Conservation (phyloP, 106 monocot genomes). For the Dendrobium huoshanense region DNA sequence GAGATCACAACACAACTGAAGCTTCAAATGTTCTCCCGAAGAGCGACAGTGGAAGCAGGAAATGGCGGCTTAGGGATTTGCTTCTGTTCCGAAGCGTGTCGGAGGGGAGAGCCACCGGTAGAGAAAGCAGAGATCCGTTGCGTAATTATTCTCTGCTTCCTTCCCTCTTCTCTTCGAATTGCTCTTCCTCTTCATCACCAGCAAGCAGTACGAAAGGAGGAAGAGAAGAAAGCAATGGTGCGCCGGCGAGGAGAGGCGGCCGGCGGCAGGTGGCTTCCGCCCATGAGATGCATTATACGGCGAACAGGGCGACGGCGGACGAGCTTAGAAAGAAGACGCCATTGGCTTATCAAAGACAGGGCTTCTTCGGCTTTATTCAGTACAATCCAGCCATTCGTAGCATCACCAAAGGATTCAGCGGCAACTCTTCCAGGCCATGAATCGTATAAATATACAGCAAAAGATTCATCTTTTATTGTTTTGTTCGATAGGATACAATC, state of each 20-base stretch:
- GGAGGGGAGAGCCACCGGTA: constrained; percentile 26
- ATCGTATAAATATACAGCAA: too few species aligned
- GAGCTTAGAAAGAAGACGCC: constrained; percentile 41
- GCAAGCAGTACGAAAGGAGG: neutral
- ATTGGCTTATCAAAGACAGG: constrained; percentile 25
- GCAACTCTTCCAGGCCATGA: neutral
- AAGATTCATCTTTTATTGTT: too few species aligned
- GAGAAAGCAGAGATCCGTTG: constrained; percentile 32
- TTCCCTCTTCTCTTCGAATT: neutral
- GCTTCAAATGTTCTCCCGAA: neutral
- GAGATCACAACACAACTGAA: neutral
- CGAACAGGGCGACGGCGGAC: constrained; percentile 18
- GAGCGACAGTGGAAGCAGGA: constrained; percentile 22
- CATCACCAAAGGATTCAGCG: constrained; percentile 20
- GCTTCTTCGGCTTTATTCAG: constrained; percentile 34
- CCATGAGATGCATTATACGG: constrained; percentile 15
- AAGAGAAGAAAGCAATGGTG: constrained; percentile 6
- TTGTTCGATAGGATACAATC: too few species aligned
- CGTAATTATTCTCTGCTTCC: constrained; percentile 25
- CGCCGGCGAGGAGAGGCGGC: constrained; percentile 4
- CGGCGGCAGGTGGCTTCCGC: neutral
- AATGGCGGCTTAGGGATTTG: constrained; percentile 53
- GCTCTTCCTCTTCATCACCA: neutral
- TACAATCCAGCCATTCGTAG: constrained; percentile 36
- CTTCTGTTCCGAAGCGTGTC: constrained; percentile 66